phyloP scores from a whole-genome alignment of 192 early-diverging fungal genomes.

The Coemansia sp. region DNA sequence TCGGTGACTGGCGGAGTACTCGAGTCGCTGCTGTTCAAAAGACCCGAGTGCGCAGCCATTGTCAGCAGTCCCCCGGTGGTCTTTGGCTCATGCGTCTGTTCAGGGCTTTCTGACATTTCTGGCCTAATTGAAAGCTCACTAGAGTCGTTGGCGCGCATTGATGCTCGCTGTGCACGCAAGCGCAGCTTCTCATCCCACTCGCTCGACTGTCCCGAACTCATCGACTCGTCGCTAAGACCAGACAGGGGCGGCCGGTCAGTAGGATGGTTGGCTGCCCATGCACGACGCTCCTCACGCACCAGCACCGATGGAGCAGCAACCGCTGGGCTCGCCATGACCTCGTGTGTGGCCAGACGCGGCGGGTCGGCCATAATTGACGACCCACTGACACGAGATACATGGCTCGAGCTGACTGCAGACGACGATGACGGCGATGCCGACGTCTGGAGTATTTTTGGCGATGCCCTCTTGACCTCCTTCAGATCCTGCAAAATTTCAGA shows the following conservation, averaged over 20 bases:
- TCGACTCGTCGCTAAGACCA: slow-evolving; percentile 9
- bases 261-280: slow-evolving; percentile 30
- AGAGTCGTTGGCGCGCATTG: not conserved
- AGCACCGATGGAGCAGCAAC: slow-evolving; percentile 6
- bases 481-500: slow-evolving; percentile 27
- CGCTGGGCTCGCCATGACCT: slow-evolving; percentile 31
- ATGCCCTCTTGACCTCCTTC: slow-evolving; percentile 22
- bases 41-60: slow-evolving; percentile 3
- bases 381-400: not conserved
- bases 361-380: not conserved
- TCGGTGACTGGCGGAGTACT: slow-evolving; percentile 8
- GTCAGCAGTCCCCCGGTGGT: slow-evolving; percentile 30
- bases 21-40: too few species aligned
- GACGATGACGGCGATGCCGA: slow-evolving; percentile 1
- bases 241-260: slow-evolving; percentile 34
- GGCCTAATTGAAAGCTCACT: slow-evolving; percentile 7
- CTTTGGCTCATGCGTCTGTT: slow-evolving; percentile 31
- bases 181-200: slow-evolving; percentile 35
- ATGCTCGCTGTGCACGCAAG: slow-evolving; percentile 14
- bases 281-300: slow-evolving; percentile 19
- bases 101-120: slow-evolving; percentile 23
- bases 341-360: slow-evolving; percentile 8
- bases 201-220: slow-evolving; percentile 14
- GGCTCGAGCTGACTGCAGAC: not conserved
- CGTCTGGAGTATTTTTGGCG: slow-evolving; percentile 20